Evolutionary conservation across 1,284 basidiomycete genomes (phyloP), one percentile per base, ranked within the genome.

Genomic region (Mycosarcoma mackinlayi): DNA sequence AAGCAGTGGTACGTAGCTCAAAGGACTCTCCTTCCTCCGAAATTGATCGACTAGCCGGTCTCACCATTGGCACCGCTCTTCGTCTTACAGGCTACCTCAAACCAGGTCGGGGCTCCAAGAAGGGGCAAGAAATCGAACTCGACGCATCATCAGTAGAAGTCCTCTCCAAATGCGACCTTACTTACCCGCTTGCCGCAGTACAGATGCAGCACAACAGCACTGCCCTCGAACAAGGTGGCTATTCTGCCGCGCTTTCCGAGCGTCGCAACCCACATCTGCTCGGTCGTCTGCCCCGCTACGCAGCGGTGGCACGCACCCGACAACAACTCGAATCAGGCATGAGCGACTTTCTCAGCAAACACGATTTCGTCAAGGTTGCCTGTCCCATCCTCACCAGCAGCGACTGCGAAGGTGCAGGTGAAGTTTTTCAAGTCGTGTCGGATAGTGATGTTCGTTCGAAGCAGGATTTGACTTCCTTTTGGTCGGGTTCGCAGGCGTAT

Each of bases 331-430:
- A 77, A 34, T 6, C 14, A 1, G 73, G 64, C 4, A 63, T 80
- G 52, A 28, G 54, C 4, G 19, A 35, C 6, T 78, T 35, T 13
- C 33, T 67, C 14, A 13, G 41, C 1, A 4, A 3, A 10, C 21
- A 92, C 83, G 92, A 89, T 28, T 98, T 96, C 82, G 84, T 86
- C 42, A 89, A 91, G 75, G 86, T 88, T 16, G 90, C 95, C 73
- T 91, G 93, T 0, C 95, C 96, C 1, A 86, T 98, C 39, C 85
- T 97, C 34, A 98, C 95, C 0, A 88, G 89, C 8, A 93, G 89
- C 68, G 96, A 98, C 83, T 95, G 94, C 71, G 95, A 98, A 85
- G 96, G 95, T n/a, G 94, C 92, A 4, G 95, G 96, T 18, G 94
- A 98, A 84, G 89, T 92, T 1, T 98, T 98, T 82, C 87, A 88